Conservation (phyloP, 805 yeast species). For the Cyberlindnera mycetangii region DNA sequence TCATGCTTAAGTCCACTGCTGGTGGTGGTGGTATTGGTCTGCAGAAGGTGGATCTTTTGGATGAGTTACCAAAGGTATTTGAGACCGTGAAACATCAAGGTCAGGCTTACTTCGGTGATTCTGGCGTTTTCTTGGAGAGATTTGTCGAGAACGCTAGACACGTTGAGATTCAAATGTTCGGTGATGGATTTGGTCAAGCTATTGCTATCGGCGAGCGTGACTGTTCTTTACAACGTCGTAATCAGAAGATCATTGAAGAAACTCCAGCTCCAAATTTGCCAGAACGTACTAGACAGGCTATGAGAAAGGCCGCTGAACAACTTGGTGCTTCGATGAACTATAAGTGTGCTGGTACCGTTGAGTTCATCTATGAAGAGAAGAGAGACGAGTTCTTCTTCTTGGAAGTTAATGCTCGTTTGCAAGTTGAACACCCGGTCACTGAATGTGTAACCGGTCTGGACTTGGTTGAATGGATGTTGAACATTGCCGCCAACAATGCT, state of each 20-base stretch:
- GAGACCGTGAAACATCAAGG: slow-evolving; percentile 94
- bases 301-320: slow-evolving; percentile 83
- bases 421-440: slow-evolving; percentile 97
- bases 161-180: slow-evolving; percentile 94
- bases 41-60: slow-evolving; percentile 84
- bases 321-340: slow-evolving; percentile 81
- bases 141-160: slow-evolving; percentile 95
- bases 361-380: slow-evolving; percentile 83
- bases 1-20: slow-evolving; percentile 96
- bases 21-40: slow-evolving; percentile 99
- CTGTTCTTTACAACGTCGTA: slow-evolving; percentile 95
- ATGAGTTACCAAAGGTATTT: slow-evolving; percentile 80
- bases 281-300: slow-evolving; percentile 63
- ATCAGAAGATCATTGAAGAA: slow-evolving; percentile 94
- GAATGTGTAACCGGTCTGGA: slow-evolving; percentile 94
- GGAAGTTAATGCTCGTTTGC: slow-evolving; percentile 95
- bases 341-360: slow-evolving; percentile 97
- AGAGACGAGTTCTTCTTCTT: slow-evolving; percentile 90
- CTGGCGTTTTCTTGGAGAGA: slow-evolving; percentile 93
- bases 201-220: slow-evolving; percentile 96
- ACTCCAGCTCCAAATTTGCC: slow-evolving; percentile 97
- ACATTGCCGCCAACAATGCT: slow-evolving; percentile 84
- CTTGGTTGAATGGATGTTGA: slow-evolving; percentile 95
- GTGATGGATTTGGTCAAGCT: slow-evolving; percentile 92
- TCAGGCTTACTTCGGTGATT: slow-evolving; percentile 85